A percentile compares a stretch with the other conserved stretches of the same genome.
Evolutionary conservation across 164 flowering plant species (phyloP).

Genomic region (Dillenia turbinata): DNA sequence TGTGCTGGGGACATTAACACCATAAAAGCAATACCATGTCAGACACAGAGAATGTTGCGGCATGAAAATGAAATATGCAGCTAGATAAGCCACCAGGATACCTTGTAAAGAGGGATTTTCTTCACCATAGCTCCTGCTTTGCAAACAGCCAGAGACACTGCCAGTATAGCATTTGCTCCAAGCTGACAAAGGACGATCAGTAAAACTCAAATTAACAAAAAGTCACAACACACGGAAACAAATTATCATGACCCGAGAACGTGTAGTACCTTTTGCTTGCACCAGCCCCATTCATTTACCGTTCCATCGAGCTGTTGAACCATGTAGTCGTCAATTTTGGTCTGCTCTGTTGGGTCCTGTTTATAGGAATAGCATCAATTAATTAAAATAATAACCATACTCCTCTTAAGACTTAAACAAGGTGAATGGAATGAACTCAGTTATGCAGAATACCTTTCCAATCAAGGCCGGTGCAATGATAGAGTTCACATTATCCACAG

Average conservation of each 20-base stretch:
- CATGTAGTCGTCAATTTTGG: slow-evolving; percentile 39
- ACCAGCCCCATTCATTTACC: slow-evolving; percentile 52
- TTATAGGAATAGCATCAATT: background rate
- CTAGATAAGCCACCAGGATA: slow-evolving; percentile 2
- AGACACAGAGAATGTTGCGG: background rate
- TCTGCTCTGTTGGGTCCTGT: slow-evolving; percentile 42
- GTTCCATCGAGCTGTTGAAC: slow-evolving; percentile 53
- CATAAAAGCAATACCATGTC: background rate
- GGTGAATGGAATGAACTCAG: too few relatives aligned
- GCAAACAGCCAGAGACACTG: slow-evolving; percentile 46
- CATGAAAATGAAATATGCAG: background rate
- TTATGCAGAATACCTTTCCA: slow-evolving; percentile 34
- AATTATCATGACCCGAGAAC: background rate
- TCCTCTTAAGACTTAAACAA: too few relatives aligned
- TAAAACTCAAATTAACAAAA: background rate
- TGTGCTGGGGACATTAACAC: slow-evolving; percentile 24
- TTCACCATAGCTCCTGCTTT: slow-evolving; percentile 43
- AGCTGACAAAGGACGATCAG: slow-evolving; percentile 22
- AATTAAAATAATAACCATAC: too few relatives aligned
- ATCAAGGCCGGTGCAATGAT: slow-evolving; percentile 56
- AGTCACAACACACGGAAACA: background rate
- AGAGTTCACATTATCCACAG: slow-evolving; percentile 52
- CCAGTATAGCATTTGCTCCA: slow-evolving; percentile 48
- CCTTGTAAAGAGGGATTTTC: slow-evolving; percentile 43
- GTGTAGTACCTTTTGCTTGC: slow-evolving; percentile 38